Base-by-base conservation (phyloP, 2,329 filamentous ascomycete species). In the Colletotrichum siamense region DNA sequence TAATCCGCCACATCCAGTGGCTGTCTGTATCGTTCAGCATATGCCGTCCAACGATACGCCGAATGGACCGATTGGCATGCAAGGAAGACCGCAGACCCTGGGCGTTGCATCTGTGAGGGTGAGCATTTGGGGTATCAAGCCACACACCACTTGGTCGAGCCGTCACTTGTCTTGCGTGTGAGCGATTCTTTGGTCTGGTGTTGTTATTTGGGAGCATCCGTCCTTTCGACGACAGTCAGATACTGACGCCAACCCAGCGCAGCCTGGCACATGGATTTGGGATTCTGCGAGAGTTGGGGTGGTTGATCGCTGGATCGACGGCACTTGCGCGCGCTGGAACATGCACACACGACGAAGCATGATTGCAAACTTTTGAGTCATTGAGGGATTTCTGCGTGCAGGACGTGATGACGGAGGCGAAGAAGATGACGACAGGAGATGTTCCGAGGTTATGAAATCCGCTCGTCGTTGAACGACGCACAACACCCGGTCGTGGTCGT, bases 21-120 rank as follows among this genome's bases (percentile, higher is more conserved):
- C 68, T 70, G 36, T 70, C 34, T 69, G 16, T 62, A 63, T 65
- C 69, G 34, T 55, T 28, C 65, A 68, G 44, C 28, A 55, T 59
- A 55, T 55, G 59, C 44, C 18, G 59, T 36, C 39, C 55, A 49
- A 22, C n/a, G 44, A 52, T 52, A 52, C 44, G 30, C 26, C 70
- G 61, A 73, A 57, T 57, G 30, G 49, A 63, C 69, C 57, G 39
- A 64, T 22, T 65, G 36, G 44, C 12, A 34, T 73, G 64, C 64
- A 73, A 73, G 57, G 64, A 69, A 69, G 70, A 34, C 9, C 28
- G 63, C 49, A 18, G 65, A 74, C 64, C 65, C 71, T 49, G 36
- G 34, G 64, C 26, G 69, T 73, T 73, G 69, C 71, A 73, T 55
- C 71, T 52, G 59, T 66, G 24, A 73, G 65, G 74, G 59, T 65